These are phyloP conservation scores for Westerdykella sp. DNA, from an alignment of 2,329 filamentous ascomycete genomes.

Conservation along the genomic window DNA sequence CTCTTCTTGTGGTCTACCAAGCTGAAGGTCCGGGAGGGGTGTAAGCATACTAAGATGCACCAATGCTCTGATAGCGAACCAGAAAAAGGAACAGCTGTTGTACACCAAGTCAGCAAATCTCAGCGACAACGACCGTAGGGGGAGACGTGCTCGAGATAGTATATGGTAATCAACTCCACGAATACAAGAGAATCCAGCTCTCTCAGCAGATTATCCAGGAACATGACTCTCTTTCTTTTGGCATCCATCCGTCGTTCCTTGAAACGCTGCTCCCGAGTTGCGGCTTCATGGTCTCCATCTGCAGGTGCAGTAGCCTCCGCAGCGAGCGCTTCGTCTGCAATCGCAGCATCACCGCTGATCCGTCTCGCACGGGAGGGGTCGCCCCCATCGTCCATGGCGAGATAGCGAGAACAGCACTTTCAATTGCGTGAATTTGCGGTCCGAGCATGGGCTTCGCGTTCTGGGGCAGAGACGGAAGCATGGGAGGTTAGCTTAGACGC, in stretches of 20 bases:
- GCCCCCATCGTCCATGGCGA: slow-evolving; percentile 37
- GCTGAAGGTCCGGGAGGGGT: slow-evolving; percentile 47
- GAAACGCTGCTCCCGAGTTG: slow-evolving; percentile 12
- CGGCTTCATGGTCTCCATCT: slow-evolving; percentile 14
- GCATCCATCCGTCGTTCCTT: slow-evolving; percentile 28
- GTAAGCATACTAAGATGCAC: slow-evolving; percentile 55
- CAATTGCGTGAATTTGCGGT: slow-evolving; percentile 6
- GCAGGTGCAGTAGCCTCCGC: slow-evolving; percentile 1
- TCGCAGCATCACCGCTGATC: slow-evolving; percentile 13
- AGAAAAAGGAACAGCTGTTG: slow-evolving; percentile 52
- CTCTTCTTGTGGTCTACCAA: slow-evolving; percentile 45
- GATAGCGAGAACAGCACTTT: slow-evolving; percentile 1
- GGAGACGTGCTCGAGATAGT: slow-evolving; percentile 55
- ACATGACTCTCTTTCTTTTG: slow-evolving; percentile 31
- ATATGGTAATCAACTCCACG: slow-evolving; percentile 55
- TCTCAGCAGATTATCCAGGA: slow-evolving; percentile 51
- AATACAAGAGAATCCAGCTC: slow-evolving; percentile 56
- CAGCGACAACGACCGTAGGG: not conserved
- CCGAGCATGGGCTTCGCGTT: not conserved
- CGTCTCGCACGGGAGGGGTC: slow-evolving; percentile 30
- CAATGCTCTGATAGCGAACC: slow-evolving; percentile 50
- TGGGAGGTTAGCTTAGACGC: not conserved
- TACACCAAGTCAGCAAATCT: slow-evolving; percentile 9
- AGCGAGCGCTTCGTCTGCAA: slow-evolving; percentile 11
- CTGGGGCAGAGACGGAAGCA: not conserved